Base-by-base conservation (phyloP, 352 stramenopile genomes). In the Plasmopara muralis region DNA sequence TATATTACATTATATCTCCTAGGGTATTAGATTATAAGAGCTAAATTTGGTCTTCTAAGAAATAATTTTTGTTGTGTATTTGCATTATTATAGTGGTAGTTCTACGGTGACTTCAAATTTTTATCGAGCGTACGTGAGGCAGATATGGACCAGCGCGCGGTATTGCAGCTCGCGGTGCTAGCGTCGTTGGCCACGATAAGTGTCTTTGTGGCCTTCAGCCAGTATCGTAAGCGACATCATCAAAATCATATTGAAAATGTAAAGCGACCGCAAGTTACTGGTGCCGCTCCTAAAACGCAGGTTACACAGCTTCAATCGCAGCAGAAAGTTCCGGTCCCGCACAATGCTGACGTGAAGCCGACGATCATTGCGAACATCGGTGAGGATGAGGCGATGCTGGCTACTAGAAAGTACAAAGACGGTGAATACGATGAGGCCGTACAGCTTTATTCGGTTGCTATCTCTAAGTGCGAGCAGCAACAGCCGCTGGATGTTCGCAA, bases 321-420 rank as follows among this genome's bases (percentile, higher is more conserved):
- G 18, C 47, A 68, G 39, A 38, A 70, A 6, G 15, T 47, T 37
- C 47, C 55, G 1, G 50, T 47, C 16, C 50, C 70, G 48, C 74
- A 76, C 58, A 67, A 72, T 40, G 18, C 28, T 33, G 25, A 57
- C 20, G 53, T 51, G 16, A 37, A 53, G 7, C 28, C 50, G 1
- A 34, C 51, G 4, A 33, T 55, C 5, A 43, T 57, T 5, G 55
- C 50, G 13, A 81, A 74, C 45, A 31, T 74, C 2, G 77, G 76
- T 0, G 76, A 91, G 57, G 61, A 84, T 35, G 73, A 85, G 43
- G 77, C 81, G 20, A 87, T 73, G 14, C 56, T 73, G 20, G 81
- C 78, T 9, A 91, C 81, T 28, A 84, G 80, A 55, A 87, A 81
- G 46, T 91, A 91, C 70, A 91, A 91, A 60, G 68, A 69, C 4